Percentiles rank a stretch among this genome's conserved stretches.
Evolutionary conservation across 768 basidiomycete genomes (phyloP).

Genomic region (Stropharia rugosoannulata): DNA sequence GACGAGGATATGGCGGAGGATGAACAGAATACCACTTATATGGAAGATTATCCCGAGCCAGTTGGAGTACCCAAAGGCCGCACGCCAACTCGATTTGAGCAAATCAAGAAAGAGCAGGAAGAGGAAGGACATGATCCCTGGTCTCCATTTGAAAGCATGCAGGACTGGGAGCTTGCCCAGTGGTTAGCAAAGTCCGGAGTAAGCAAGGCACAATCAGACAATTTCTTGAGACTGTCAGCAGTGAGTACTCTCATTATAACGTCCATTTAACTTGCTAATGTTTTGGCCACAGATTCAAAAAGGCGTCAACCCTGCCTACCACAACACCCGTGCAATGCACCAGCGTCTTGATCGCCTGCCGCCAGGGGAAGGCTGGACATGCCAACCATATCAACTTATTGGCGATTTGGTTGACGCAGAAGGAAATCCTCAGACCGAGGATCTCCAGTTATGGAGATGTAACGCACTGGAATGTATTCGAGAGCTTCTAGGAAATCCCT

Average conservation of each 20-base stretch:
- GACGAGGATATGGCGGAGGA: no score
- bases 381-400: constrained; percentile 14
- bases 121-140: no score
- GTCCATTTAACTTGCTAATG: no score
- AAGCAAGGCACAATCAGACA: constrained; percentile 27
- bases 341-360: constrained; percentile 26
- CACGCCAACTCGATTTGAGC: constrained; percentile 1
- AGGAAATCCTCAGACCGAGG: background rate
- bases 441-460: constrained; percentile 9
- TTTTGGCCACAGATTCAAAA: constrained; percentile 22
- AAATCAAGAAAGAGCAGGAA: background rate
- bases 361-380: constrained; percentile 21
- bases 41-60: background rate
- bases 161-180: constrained; percentile 32
- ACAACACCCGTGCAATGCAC: constrained; percentile 21
- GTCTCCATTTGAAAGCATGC: constrained; percentile 27
- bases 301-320: constrained; percentile 19
- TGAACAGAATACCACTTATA: no score
- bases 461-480: constrained; percentile 29
- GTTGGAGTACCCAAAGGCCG: background rate
- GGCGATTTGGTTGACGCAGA: constrained; percentile 10
- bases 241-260: constrained; percentile 15
- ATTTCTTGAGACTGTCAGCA: constrained; percentile 28
- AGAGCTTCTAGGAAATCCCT: constrained; percentile 32
- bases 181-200: constrained; percentile 28